Evolutionary conservation across 2,329 filamentous ascomycete species (phyloP).

Genomic region (Monilinia aucupariae): DNA sequence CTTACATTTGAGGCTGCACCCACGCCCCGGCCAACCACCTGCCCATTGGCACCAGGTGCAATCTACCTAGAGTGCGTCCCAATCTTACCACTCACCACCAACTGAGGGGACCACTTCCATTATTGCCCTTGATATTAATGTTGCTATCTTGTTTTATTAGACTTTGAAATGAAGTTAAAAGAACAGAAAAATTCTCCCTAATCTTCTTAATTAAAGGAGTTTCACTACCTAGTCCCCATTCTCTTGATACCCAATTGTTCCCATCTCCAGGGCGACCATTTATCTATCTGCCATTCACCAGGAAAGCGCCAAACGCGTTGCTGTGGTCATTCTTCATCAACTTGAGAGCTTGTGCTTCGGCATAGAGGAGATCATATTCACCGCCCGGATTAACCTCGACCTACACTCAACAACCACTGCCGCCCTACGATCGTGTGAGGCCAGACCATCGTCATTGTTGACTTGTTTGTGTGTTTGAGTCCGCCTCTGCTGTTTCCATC

Average conservation of each 20-base stretch:
- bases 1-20: neutral
- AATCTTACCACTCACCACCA: too few species aligned
- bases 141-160: conserved; percentile 12
- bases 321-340: conserved; percentile 3
- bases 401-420: conserved; percentile 14
- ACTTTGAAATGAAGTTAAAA: conserved; percentile 9
- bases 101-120: conserved; percentile 11
- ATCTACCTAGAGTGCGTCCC: too few species aligned
- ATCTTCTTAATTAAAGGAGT: neutral
- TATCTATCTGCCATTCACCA: neutral
- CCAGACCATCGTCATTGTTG: neutral
- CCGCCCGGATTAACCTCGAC: conserved; percentile 16
- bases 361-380: conserved; percentile 14
- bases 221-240: neutral
- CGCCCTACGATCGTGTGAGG: conserved; percentile 9
- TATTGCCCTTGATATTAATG: conserved; percentile 9
- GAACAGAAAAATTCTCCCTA: neutral
- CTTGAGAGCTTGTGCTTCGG: conserved; percentile 13
- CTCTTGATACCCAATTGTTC: conserved; percentile 5
- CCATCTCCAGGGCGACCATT: neutral
- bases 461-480: conserved; percentile 3
- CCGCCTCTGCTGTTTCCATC: neutral
- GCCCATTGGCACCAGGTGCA: too few species aligned
- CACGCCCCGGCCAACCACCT: neutral
- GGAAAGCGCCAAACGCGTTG: conserved; percentile 16